phyloP scores from a whole-genome alignment of 2,329 filamentous ascomycete genomes.

The Tolypocladium nubicola region DNA sequence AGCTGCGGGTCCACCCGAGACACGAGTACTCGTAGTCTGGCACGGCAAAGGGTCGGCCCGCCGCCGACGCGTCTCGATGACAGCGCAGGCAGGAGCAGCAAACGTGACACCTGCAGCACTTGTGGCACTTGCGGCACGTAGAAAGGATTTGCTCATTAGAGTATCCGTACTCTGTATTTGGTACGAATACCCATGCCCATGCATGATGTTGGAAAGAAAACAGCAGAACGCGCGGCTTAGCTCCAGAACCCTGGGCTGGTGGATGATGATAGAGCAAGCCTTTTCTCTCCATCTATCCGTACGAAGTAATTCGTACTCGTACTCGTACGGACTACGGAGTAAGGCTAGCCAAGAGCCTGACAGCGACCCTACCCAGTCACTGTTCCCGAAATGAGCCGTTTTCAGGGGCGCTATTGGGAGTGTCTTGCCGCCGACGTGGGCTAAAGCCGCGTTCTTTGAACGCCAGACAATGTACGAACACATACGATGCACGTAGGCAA shows the following conservation, averaged over 20 bases:
- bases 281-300: no score
- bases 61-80: not conserved
- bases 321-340: no score
- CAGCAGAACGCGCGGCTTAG: not conserved
- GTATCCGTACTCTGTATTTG: no score
- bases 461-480: not conserved
- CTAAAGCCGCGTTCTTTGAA: not conserved
- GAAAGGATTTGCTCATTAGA: not conserved
- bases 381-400: no score
- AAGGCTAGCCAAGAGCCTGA: no score
- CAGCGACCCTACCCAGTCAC: no score
- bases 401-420: no score
- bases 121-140: not conserved
- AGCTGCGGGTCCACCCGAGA: not conserved
- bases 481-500: not conserved
- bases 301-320: no score
- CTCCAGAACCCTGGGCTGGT: not conserved
- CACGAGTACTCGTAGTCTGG: not conserved
- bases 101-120: not conserved
- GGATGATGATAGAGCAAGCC: no score
- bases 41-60: not conserved
- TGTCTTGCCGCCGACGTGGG: not conserved
- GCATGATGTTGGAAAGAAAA: not conserved
- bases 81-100: not conserved
- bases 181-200: not conserved